phyloP scores from a whole-genome alignment of 2,329 filamentous ascomycete genomes.

The Fusarium tupiense region DNA sequence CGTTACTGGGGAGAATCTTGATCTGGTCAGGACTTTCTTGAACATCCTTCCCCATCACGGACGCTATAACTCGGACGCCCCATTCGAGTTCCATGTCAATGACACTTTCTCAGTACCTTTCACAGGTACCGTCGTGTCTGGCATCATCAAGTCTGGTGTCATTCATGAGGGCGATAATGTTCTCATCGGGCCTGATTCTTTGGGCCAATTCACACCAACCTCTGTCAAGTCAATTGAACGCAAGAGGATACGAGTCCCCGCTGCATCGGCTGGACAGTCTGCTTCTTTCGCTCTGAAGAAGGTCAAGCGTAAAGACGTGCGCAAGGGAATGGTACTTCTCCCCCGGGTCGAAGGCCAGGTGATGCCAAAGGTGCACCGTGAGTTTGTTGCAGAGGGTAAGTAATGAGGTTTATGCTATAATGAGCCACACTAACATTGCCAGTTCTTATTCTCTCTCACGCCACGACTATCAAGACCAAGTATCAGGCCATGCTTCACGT shows the following conservation, averaged over 20 bases:
- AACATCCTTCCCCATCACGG: conserved; percentile 96
- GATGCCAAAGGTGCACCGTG: conserved; percentile 74
- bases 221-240: conserved; percentile 92
- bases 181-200: conserved; percentile 86
- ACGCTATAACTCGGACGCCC: conserved; percentile 86
- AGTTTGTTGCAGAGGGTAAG: conserved; percentile 81
- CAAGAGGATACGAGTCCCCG: conserved; percentile 89
- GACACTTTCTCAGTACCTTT: conserved; percentile 98
- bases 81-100: conserved; percentile 95
- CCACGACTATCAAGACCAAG: conserved; percentile 94
- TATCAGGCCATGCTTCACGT: conserved; percentile 99
- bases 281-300: conserved; percentile 92
- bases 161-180: conserved; percentile 92
- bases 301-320: conserved; percentile 87
- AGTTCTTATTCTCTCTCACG: conserved; percentile 94
- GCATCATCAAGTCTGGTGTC: conserved; percentile 88
- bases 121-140: conserved; percentile 94
- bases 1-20: conserved; percentile 90
- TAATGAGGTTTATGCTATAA: not conserved
- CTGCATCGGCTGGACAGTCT: conserved; percentile 89
- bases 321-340: conserved; percentile 97
- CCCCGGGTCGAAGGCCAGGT: conserved; percentile 81
- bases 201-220: conserved; percentile 89
- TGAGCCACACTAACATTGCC: conserved; percentile 8
- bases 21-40: conserved; percentile 90